Percentiles rank a stretch among this genome's conserved stretches.
Conservation (phyloP, 306 rosid genomes). For the Neltuma alba region DNA sequence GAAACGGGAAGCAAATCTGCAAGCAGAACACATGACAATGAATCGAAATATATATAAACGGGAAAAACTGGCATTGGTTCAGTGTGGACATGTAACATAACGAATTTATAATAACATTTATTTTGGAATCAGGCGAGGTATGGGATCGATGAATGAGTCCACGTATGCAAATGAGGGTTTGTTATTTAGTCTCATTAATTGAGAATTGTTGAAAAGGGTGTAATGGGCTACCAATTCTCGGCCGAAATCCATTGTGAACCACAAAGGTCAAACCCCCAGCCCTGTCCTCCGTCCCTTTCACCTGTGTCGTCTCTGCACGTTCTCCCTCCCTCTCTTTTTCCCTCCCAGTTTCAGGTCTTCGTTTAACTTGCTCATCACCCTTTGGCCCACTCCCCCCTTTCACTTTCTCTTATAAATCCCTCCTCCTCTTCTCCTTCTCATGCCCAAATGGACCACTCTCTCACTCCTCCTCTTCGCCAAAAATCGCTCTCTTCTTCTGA, state of each 20-base stretch:
- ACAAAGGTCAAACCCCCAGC: constrained; percentile 78
- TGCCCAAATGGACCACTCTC: background rate
- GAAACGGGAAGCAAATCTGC: too few relatives aligned
- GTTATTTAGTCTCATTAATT: constrained; percentile 35
- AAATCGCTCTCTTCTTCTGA: constrained; percentile 6
- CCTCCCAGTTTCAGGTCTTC: too few relatives aligned
- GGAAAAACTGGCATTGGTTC: background rate
- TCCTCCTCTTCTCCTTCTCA: background rate
- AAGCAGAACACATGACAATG: too few relatives aligned
- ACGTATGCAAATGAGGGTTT: background rate
- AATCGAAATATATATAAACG: too few relatives aligned
- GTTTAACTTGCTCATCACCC: too few relatives aligned
- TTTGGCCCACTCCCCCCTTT: too few relatives aligned
- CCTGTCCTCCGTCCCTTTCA: too few relatives aligned
- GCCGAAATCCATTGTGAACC: constrained; percentile 37
- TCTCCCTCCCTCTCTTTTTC: background rate
- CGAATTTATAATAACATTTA: background rate
- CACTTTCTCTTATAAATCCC: background rate
- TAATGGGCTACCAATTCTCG: constrained; percentile 35
- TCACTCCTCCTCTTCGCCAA: background rate
- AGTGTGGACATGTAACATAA: background rate
- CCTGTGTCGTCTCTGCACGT: too few relatives aligned
- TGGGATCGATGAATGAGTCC: background rate
- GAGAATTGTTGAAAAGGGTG: constrained; percentile 44
- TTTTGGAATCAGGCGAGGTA: background rate